A percentile compares a stretch with the other conserved stretches of the same genome.
Conservation (phyloP, 495 filamentous ascomycete species). For the Penicillium tannophilum region DNA sequence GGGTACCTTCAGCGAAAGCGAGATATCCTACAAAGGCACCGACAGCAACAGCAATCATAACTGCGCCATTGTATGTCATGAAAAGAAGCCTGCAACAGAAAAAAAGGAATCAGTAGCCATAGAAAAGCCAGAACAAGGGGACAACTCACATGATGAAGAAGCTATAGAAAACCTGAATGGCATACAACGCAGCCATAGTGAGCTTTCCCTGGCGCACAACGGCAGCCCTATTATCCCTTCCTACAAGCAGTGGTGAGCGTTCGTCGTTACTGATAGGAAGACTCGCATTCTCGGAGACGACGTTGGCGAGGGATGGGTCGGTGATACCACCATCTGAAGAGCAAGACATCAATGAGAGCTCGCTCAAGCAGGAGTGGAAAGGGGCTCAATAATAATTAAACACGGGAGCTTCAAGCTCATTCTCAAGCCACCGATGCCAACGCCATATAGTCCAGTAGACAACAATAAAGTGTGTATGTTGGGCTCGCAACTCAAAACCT, state of each 20-base stretch:
- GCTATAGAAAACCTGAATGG: slow-evolving; percentile 93
- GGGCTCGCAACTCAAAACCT: slow-evolving; percentile 48
- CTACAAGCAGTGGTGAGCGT: slow-evolving; percentile 74
- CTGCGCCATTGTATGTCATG: slow-evolving; percentile 99
- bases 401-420: not conserved
- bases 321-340: slow-evolving; percentile 51
- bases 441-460: slow-evolving; percentile 4
- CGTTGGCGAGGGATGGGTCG: slow-evolving; percentile 34
- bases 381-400: not conserved
- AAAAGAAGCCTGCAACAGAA: slow-evolving; percentile 76
- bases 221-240: slow-evolving; percentile 49
- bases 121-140: not conserved
- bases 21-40: slow-evolving; percentile 90
- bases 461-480: not conserved
- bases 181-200: slow-evolving; percentile 82
- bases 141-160: slow-evolving; percentile 97
- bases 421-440: slow-evolving; percentile 11
- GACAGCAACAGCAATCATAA: slow-evolving; percentile 89
- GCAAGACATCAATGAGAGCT: slow-evolving; percentile 39
- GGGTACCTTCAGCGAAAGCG: slow-evolving; percentile 69
- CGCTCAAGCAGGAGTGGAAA: slow-evolving; percentile 19
- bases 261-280: slow-evolving; percentile 42
- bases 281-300: slow-evolving; percentile 18
- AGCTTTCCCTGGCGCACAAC: slow-evolving; percentile 64
- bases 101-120: not conserved